phyloP scores from a whole-genome alignment of 768 basidiomycete genomes.

The Tylopilus rubrobrunneus region DNA sequence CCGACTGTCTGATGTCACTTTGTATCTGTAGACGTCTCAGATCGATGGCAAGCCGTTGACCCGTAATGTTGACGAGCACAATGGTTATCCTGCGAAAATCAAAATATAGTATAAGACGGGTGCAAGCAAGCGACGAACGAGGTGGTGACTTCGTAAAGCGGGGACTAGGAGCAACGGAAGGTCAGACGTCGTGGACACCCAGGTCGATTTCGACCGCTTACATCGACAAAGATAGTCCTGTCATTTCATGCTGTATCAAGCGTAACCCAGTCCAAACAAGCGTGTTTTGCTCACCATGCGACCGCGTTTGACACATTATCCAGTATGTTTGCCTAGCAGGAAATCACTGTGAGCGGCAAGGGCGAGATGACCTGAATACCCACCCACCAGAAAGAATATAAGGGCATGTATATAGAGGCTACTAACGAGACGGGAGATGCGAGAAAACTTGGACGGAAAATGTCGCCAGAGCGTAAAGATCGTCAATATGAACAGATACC shows the following conservation, averaged over 20 bases:
- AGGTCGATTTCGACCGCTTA: neutral
- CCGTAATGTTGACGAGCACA: neutral
- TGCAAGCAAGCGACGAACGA: neutral
- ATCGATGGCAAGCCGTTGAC: conserved; percentile 3
- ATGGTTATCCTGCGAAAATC: neutral
- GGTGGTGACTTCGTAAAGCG: neutral
- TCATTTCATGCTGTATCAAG: neutral
- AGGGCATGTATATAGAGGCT: neutral
- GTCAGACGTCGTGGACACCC: neutral
- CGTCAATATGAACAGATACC: neutral
- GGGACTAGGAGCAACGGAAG: neutral
- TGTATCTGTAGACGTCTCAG: neutral
- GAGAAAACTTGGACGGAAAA: neutral
- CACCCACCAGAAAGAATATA: neutral
- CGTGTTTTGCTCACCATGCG: neutral
- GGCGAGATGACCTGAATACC: neutral
- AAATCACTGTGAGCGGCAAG: neutral
- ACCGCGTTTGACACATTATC: neutral
- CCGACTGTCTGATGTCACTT: neutral
- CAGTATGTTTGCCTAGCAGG: neutral
- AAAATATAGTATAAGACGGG: neutral
- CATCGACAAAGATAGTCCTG: neutral
- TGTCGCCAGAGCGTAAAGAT: neutral
- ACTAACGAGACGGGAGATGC: neutral
- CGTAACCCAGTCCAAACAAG: neutral